phyloP scores from a whole-genome alignment of 306 rosid genomes.

The Phaseolus lunatus region DNA sequence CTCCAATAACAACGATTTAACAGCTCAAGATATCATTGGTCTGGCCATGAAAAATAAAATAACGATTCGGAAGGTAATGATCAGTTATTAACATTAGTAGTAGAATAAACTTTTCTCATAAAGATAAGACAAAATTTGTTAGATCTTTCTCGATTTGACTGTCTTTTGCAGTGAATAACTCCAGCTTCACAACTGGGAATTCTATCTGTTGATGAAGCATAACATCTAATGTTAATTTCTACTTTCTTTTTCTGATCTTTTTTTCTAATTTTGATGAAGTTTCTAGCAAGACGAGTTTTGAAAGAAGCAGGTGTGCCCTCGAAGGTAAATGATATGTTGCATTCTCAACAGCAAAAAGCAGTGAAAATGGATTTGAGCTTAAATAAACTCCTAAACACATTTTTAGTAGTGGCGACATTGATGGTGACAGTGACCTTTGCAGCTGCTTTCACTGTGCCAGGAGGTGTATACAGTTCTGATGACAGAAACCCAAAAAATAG shows the following conservation, averaged over 20 bases:
- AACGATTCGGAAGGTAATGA: background rate
- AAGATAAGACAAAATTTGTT: no score
- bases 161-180: no score
- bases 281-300: background rate
- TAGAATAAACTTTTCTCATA: background rate
- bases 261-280: background rate
- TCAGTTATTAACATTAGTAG: background rate
- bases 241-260: background rate
- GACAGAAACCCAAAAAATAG: background rate
- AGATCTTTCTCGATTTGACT: no score
- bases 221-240: background rate
- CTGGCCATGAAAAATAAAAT: background rate
- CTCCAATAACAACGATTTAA: background rate
- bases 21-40: background rate
- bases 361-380: background rate
- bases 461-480: slow-evolving; percentile 21
- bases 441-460: background rate
- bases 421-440: slow-evolving; percentile 7
- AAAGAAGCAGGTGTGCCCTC: background rate
- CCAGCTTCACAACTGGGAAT: background rate
- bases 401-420: slow-evolving; percentile 29
- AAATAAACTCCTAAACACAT: slow-evolving; percentile 9
- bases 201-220: background rate
- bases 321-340: background rate
- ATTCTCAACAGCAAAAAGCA: background rate